A percentile compares a stretch with the other conserved stretches of the same genome.
These are phyloP conservation scores for Myriosclerotinia duriaeana DNA, from an alignment of 2,329 filamentous ascomycete genomes.

Conservation along the genomic window DNA sequence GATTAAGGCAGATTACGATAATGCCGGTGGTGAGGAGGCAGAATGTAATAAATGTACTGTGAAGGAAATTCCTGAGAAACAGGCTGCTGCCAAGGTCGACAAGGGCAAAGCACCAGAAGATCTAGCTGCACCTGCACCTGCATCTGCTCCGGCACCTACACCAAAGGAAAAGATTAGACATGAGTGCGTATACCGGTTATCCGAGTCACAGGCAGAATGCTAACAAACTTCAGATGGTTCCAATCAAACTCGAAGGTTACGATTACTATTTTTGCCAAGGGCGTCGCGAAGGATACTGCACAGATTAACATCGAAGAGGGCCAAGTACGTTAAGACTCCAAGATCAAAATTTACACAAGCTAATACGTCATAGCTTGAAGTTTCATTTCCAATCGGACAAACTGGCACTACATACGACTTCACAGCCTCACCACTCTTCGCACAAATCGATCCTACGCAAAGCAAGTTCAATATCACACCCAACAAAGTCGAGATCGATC, in stretches of 20 bases:
- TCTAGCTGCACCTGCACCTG: slow-evolving; percentile 17
- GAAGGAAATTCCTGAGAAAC: slow-evolving; percentile 52
- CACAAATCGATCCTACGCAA: slow-evolving; percentile 58
- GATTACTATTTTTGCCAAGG: slow-evolving; percentile 65
- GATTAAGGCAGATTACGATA: slow-evolving; percentile 51
- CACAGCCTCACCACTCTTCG: slow-evolving; percentile 65
- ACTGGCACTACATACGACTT: slow-evolving; percentile 56
- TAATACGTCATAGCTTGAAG: slow-evolving; percentile 46
- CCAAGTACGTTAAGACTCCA: slow-evolving; percentile 26
- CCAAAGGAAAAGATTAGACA: slow-evolving; percentile 60
- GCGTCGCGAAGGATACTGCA: slow-evolving; percentile 57
- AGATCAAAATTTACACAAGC: slow-evolving; percentile 2
- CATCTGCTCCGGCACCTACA: slow-evolving; percentile 39
- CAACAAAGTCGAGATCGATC: slow-evolving; percentile 75
- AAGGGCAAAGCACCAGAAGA: slow-evolving; percentile 15
- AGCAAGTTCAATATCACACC: slow-evolving; percentile 66
- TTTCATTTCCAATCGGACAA: slow-evolving; percentile 57
- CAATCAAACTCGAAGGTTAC: slow-evolving; percentile 61
- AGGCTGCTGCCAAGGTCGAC: not conserved
- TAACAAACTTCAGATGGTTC: slow-evolving; percentile 51
- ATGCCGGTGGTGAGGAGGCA: slow-evolving; percentile 49
- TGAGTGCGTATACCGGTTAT: slow-evolving; percentile 43
- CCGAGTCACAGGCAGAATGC: no score
- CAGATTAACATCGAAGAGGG: slow-evolving; percentile 46
- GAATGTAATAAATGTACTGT: slow-evolving; percentile 47